These are phyloP conservation scores for Acaromyces ingoldii DNA, from an alignment of 1,284 basidiomycete species.

Conservation along the genomic window DNA sequence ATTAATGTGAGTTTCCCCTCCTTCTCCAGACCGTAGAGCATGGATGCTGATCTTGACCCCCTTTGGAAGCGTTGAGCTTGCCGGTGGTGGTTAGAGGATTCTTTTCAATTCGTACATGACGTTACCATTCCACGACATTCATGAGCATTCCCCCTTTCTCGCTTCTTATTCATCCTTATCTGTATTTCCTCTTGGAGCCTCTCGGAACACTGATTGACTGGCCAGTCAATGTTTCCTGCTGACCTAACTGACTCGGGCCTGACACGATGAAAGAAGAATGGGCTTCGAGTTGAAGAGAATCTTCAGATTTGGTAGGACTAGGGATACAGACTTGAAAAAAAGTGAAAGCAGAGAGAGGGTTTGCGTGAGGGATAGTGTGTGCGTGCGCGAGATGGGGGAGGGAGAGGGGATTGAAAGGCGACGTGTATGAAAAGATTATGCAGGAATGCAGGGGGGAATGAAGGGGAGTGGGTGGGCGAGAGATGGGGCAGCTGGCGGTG, in stretches of 20 bases:
- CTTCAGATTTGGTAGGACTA: background rate
- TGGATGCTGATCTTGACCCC: background rate
- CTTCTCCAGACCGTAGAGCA: background rate
- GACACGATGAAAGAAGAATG: too few relatives aligned
- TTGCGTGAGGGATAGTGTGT: too few relatives aligned
- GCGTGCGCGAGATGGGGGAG: background rate
- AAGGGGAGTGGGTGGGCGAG: too few relatives aligned
- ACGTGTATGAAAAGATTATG: background rate
- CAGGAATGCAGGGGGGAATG: background rate
- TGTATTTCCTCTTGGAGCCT: too few relatives aligned
- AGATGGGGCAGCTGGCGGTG: too few relatives aligned
- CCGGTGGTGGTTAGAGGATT: slow-evolving; percentile 6
- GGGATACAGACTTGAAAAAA: background rate
- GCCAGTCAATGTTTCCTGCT: too few relatives aligned
- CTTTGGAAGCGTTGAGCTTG: slow-evolving; percentile 10
- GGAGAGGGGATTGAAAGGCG: background rate
- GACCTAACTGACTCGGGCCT: too few relatives aligned
- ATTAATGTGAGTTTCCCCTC: slow-evolving; percentile 52
- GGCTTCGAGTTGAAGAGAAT: too few relatives aligned
- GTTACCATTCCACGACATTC: background rate
- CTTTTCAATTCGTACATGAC: background rate
- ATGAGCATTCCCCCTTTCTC: background rate
- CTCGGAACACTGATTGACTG: too few relatives aligned
- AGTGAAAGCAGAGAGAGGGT: too few relatives aligned
- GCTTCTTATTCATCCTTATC: background rate